phyloP scores from a whole-genome alignment of 169 alveolate genomes.

The Plasmodium vivax region DNA sequence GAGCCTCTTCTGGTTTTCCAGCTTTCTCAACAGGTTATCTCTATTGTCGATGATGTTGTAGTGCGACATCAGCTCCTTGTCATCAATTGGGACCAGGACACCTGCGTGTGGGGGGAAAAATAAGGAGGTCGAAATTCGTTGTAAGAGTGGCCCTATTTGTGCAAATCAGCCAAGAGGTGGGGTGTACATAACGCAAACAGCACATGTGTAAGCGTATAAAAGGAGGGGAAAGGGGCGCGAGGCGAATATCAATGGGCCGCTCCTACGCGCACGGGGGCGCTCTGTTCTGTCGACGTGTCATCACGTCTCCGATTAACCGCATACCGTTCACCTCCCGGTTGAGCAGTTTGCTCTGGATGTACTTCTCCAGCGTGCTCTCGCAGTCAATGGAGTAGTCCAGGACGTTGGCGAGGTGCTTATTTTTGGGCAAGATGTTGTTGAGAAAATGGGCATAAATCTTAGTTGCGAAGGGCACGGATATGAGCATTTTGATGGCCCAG shows the following conservation, averaged over 20 bases:
- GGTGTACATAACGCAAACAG: neutral
- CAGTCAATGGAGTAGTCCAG: conserved; percentile 69
- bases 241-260: neutral
- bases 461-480: conserved; percentile 87
- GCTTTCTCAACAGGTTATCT: conserved; percentile 52
- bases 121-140: neutral
- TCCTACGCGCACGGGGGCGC: neutral
- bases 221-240: neutral
- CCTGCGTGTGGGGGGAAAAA: neutral
- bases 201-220: neutral
- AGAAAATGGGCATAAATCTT: conserved; percentile 88
- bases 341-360: conserved; percentile 75
- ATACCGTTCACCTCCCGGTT: conserved; percentile 49
- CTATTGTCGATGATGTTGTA: conserved; percentile 64
- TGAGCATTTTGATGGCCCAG: conserved; percentile 90
- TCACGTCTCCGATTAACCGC: neutral
- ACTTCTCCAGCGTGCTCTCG: conserved; percentile 77
- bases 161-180: neutral
- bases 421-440: conserved; percentile 80
- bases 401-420: conserved; percentile 79
- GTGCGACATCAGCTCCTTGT: conserved; percentile 49
- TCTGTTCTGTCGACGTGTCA: neutral
- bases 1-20: conserved; percentile 62
- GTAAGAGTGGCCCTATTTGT: neutral
- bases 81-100: conserved; percentile 58